Percentiles rank a stretch among this genome's conserved stretches.
These are phyloP conservation scores for Nakazawaea ambrosiae DNA, from an alignment of 805 yeast species.

Conservation along the genomic window DNA sequence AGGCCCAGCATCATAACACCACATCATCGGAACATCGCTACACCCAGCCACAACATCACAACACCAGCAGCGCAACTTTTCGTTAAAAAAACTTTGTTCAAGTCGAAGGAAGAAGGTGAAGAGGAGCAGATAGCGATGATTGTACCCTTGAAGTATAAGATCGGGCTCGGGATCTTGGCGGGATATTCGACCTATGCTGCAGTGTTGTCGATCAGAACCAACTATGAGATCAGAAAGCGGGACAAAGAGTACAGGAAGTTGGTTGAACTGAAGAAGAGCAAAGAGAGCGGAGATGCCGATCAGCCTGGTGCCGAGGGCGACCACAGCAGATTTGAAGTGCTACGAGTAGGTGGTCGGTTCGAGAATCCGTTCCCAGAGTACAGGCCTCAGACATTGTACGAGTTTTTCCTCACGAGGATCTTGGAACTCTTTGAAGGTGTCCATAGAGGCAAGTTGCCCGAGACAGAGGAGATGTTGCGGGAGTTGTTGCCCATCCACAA, in stretches of 20 bases:
- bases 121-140: constrained; percentile 5
- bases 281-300: constrained; percentile 11
- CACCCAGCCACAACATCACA: no score
- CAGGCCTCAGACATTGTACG: constrained; percentile 82
- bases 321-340: constrained; percentile 31
- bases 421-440: constrained; percentile 59
- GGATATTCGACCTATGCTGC: constrained; percentile 63
- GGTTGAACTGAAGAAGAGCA: constrained; percentile 3
- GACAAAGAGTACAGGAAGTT: constrained; percentile 15
- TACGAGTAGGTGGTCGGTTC: constrained; percentile 66
- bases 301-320: constrained; percentile 2
- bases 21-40: neutral
- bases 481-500: constrained; percentile 49
- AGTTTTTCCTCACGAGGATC: constrained; percentile 68
- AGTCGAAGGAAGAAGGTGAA: no score
- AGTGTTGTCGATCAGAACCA: constrained; percentile 50
- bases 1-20: neutral
- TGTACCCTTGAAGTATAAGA: constrained; percentile 24
- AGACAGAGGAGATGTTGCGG: constrained; percentile 37
- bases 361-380: constrained; percentile 91
- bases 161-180: constrained; percentile 35
- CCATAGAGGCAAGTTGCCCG: constrained; percentile 55
- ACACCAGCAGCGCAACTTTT: no score
- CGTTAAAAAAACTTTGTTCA: no score
- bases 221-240: constrained; percentile 43